These are phyloP conservation scores for Xylaria bambusicola DNA, from an alignment of 495 filamentous ascomycete genomes.

Conservation along the genomic window DNA sequence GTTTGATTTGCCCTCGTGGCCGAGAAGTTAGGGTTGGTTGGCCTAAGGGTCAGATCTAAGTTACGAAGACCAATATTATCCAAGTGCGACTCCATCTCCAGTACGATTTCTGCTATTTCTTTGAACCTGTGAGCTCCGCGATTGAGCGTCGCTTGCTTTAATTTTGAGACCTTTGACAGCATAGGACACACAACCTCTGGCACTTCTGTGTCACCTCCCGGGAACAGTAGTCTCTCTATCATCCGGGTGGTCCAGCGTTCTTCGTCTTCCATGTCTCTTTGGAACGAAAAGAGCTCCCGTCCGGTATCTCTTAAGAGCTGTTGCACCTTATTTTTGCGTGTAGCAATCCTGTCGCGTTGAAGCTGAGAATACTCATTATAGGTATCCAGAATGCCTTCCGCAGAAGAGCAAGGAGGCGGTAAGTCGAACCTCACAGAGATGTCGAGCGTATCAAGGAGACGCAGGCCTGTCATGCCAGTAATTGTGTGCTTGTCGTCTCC, in stretches of 20 bases:
- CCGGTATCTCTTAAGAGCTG: neutral
- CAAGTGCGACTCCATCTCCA: neutral
- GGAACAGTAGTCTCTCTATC: neutral
- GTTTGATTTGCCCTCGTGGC: neutral
- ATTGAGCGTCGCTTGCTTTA: neutral
- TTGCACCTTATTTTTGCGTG: constrained; percentile 8
- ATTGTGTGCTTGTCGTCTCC: neutral
- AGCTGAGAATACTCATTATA: neutral
- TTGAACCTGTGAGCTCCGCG: neutral
- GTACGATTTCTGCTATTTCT: neutral
- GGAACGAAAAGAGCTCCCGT: constrained; percentile 7
- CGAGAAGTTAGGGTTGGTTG: neutral
- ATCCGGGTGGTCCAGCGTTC: constrained; percentile 4
- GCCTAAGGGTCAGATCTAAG: no score
- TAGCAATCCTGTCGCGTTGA: constrained; percentile 1
- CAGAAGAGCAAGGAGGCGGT: neutral
- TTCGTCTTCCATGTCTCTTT: neutral
- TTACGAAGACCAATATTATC: neutral
- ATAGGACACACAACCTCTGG: neutral
- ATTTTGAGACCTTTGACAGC: neutral
- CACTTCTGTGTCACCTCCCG: neutral
- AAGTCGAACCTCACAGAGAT: no score
- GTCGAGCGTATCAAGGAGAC: no score
- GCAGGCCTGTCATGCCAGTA: neutral
- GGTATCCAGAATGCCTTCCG: neutral